phyloP scores from a whole-genome alignment of 176 grass and related monocot species.

The Panicum miliaceum region DNA sequence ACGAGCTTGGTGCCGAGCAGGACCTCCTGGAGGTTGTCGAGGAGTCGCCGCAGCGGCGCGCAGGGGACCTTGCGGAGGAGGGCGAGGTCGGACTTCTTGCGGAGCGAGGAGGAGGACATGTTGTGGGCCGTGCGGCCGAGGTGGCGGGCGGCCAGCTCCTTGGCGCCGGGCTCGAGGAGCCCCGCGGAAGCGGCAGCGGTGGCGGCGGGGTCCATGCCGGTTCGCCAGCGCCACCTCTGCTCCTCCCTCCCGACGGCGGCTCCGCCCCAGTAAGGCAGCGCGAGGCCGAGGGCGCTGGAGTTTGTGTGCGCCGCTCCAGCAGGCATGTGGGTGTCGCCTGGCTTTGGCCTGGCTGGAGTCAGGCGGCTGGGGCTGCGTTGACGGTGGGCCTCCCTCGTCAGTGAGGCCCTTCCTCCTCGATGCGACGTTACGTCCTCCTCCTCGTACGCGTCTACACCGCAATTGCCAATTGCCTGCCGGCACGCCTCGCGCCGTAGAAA shows the following conservation, averaged over 20 bases:
- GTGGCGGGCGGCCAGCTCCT: conserved; percentile 40
- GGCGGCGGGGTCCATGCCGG: not conserved
- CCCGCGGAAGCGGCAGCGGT: not conserved
- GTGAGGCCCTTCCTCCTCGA: not conserved
- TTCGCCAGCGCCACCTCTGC: not conserved
- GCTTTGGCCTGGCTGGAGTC: not conserved
- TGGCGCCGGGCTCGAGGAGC: conserved; percentile 9
- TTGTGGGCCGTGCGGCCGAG: conserved; percentile 72
- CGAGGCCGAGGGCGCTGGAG: not conserved
- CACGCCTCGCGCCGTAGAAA: not conserved
- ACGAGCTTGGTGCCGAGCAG: conserved; percentile 81
- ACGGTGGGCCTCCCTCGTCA: not conserved
- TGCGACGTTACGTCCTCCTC: too few species aligned
- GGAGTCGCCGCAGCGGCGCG: conserved; percentile 40
- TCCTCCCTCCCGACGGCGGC: not conserved
- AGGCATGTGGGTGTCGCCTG: not conserved
- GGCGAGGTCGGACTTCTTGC: conserved; percentile 74
- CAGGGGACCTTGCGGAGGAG: conserved; percentile 79
- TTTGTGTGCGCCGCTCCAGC: not conserved
- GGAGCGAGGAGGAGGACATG: conserved; percentile 84
- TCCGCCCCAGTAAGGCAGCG: conserved; percentile 22
- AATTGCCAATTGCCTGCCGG: too few species aligned
- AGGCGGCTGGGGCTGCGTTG: too few species aligned
- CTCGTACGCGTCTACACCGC: too few species aligned
- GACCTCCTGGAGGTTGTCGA: conserved; percentile 76